These are phyloP conservation scores for Phanerochaete sordida DNA, from an alignment of 768 basidiomycete genomes.

Conservation along the genomic window DNA sequence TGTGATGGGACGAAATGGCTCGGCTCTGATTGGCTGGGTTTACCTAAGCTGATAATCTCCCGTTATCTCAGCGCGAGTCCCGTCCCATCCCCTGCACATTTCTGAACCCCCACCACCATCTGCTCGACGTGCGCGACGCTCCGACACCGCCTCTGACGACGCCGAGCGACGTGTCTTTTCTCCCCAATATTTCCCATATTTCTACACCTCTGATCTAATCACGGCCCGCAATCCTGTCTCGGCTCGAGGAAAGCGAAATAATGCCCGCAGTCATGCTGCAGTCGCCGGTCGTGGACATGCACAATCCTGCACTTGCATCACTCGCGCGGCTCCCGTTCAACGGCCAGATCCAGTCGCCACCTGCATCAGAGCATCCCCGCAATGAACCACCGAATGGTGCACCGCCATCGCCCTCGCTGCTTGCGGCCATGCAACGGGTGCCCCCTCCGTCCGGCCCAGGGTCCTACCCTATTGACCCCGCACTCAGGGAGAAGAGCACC, in stretches of 20 bases:
- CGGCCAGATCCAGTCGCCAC: conserved; percentile 29
- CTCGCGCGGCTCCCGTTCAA: conserved; percentile 45
- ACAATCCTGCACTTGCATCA: conserved; percentile 37
- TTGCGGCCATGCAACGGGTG: conserved; percentile 29
- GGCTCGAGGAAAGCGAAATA: conserved; percentile 10
- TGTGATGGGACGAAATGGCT: conserved; percentile 10
- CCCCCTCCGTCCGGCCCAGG: conserved; percentile 13
- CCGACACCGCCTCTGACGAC: conserved; percentile 46
- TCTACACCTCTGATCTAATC: conserved; percentile 23
- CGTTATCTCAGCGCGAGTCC: conserved; percentile 12
- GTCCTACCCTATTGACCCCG: conserved; percentile 21
- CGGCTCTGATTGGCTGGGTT: conserved; percentile 10
- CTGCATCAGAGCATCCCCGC: conserved; percentile 26
- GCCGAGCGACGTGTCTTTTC: conserved; percentile 8
- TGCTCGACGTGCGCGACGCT: conserved; percentile 30
- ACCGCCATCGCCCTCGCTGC: conserved; percentile 19
- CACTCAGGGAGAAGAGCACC: conserved; percentile 18
- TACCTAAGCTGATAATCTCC: conserved; percentile 18
- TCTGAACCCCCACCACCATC: conserved; percentile 7
- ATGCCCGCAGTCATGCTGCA: conserved; percentile 62
- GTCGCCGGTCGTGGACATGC: conserved; percentile 48
- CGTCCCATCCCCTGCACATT: conserved; percentile 47
- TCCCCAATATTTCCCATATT: conserved; percentile 57
- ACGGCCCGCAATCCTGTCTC: conserved; percentile 5
- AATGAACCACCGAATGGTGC: conserved; percentile 21